phyloP scores from a whole-genome alignment of 2,329 filamentous ascomycete species.

The Beauveria brongniartii region DNA sequence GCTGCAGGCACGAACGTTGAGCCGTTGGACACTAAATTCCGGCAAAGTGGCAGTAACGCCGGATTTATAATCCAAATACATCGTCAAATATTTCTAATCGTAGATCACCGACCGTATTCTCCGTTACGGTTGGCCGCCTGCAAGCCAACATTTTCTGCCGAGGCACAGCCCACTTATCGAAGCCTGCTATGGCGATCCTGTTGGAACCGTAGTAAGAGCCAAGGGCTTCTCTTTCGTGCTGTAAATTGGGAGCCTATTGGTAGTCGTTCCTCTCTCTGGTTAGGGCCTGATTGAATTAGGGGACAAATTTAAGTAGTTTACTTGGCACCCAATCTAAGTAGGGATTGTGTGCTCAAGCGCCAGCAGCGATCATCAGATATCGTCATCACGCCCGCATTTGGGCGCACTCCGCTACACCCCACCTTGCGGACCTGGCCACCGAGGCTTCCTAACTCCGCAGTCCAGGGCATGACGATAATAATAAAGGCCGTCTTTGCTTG shows the following conservation, averaged over 20 bases:
- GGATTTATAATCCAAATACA: constrained; percentile 3
- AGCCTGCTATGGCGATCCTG: background rate
- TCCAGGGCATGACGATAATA: too few species aligned
- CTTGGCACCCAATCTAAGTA: too few species aligned
- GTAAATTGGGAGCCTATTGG: too few species aligned
- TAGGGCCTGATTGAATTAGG: too few species aligned
- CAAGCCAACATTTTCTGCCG: background rate
- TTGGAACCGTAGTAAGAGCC: background rate
- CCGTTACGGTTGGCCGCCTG: too few species aligned
- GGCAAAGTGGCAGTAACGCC: background rate
- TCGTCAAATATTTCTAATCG: background rate
- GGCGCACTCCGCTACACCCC: background rate
- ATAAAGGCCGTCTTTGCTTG: background rate
- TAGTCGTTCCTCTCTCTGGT: too few species aligned
- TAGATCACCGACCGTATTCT: background rate
- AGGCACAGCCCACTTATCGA: background rate
- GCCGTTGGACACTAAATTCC: background rate
- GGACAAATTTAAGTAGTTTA: too few species aligned
- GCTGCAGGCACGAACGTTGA: background rate
- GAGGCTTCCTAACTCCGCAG: background rate
- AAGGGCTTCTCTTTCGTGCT: background rate
- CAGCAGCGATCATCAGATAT: background rate
- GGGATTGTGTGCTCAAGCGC: background rate
- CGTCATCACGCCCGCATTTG: background rate
- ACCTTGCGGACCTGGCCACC: background rate